These are phyloP conservation scores for Metschnikowia chrysomelidarum DNA, from an alignment of 805 yeast genomes.

Conservation along the genomic window DNA sequence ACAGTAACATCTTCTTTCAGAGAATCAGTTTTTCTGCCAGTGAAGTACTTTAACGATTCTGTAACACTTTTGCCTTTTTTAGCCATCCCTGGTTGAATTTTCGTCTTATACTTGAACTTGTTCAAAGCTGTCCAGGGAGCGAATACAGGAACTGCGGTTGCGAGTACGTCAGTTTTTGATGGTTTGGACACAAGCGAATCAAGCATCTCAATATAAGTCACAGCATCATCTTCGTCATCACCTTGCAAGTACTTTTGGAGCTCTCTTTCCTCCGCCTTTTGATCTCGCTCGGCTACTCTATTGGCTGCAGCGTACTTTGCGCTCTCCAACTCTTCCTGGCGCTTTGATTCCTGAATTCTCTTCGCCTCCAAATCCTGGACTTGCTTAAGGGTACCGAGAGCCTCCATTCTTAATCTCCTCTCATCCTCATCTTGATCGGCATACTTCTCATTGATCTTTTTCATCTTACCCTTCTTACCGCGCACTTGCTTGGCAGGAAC, in stretches of 20 bases:
- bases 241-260: slow-evolving; percentile 42
- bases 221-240: slow-evolving; percentile 27
- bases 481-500: slow-evolving; percentile 47
- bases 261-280: slow-evolving; percentile 46
- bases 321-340: slow-evolving; percentile 21
- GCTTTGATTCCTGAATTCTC: slow-evolving; percentile 17
- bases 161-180: slow-evolving; percentile 47
- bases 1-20: slow-evolving; percentile 45
- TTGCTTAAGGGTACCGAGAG: slow-evolving; percentile 78
- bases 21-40: slow-evolving; percentile 43
- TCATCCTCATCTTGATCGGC: slow-evolving; percentile 93
- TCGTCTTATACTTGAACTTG: slow-evolving; percentile 76
- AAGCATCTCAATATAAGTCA: slow-evolving; percentile 40
- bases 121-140: slow-evolving; percentile 88
- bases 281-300: slow-evolving; percentile 39
- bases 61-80: slow-evolving; percentile 86
- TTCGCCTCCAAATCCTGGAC: slow-evolving; percentile 29
- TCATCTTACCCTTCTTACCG: slow-evolving; percentile 82
- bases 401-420: slow-evolving; percentile 67
- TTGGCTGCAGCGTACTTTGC: slow-evolving; percentile 32
- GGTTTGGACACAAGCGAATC: slow-evolving; percentile 49
- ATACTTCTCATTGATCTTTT: slow-evolving; percentile 79
- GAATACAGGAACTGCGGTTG: slow-evolving; percentile 77
- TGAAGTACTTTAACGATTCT: slow-evolving; percentile 63
- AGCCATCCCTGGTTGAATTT: slow-evolving; percentile 72